phyloP scores from a whole-genome alignment of 345 rosid species.

The Eucalyptus cloeziana region DNA sequence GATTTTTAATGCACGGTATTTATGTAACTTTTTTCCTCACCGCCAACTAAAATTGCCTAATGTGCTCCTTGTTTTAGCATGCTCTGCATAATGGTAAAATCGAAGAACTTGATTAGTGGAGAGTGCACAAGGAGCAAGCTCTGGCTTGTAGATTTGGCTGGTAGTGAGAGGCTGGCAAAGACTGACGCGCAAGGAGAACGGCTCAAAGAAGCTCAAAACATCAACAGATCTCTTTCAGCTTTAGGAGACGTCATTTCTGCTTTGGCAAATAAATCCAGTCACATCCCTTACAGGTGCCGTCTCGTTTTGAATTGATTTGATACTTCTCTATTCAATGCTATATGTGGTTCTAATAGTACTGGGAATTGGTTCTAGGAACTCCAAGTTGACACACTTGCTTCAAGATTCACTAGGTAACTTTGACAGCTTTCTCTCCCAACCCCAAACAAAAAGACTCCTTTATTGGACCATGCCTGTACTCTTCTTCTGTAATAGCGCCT shows the following conservation, averaged over 20 bases:
- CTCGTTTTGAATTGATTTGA: neutral
- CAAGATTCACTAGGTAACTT: conserved; percentile 91
- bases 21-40: neutral
- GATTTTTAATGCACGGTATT: neutral
- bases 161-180: conserved; percentile 93
- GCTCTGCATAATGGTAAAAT: conserved; percentile 82
- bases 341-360: neutral
- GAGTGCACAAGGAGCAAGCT: conserved; percentile 96
- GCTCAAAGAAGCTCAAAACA: conserved; percentile 94
- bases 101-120: conserved; percentile 71
- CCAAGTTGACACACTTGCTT: conserved; percentile 89
- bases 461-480: neutral
- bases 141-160: conserved; percentile 98
- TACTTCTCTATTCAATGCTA: neutral
- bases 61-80: conserved; percentile 39
- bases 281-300: conserved; percentile 77
- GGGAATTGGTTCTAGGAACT: conserved; percentile 54
- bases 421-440: neutral
- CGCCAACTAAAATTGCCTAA: neutral
- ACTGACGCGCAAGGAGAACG: conserved; percentile 90
- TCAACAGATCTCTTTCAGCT: conserved; percentile 88
- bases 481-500: neutral
- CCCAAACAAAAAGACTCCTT: neutral
- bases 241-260: conserved; percentile 94
- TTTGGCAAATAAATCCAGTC: conserved; percentile 76